Base-by-base conservation (phyloP, 78 protist species). In the Capsaspora owczarzaki region DNA sequence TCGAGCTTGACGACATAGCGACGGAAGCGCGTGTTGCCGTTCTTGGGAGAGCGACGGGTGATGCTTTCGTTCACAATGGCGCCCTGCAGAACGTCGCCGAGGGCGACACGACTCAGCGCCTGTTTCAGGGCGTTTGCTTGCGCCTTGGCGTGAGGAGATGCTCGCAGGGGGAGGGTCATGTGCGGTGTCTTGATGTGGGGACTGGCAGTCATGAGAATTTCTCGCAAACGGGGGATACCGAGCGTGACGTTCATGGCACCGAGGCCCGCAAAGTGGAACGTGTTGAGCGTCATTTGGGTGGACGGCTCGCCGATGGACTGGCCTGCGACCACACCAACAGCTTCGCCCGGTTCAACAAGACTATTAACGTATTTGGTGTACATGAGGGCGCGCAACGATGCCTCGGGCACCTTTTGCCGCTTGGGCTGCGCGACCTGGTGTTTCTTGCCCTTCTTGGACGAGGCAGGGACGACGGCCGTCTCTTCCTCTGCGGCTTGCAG, bases 251-350 rank as follows among this genome's bases (percentile, higher is more conserved):
- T 98, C 95, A 96, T 97, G 40, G 95, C 81, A 3, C 98, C 91
- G 71, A 97, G 93, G 43, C 99, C 99, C 42, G 99, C 99, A 70
- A 84, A 93, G 82, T 98, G 99, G 96, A 98, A 98, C 23, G 99
- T 98, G 92, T 97, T 97, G 75, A 98, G 91, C 6, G 99, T 98
- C 99, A 98, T 97, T 89, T 98, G 99, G 20, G 99, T 98, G 19
- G 99, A 98, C n/a, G 99, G 99, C 89, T 98, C 99, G 31, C 99
- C 99, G 61, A 97, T 88, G 6, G 97, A 86, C 84, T 98, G 98
- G 16, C 92, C 98, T 10, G 98, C 98, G 2, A 96, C 37, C 46
- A 94, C 88, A 76, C 97, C 99, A 49, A 86, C 94, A 49, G 85
- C 81, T 78, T 97, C 99, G 60, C 99, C 99, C 33, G 99, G 99